These are phyloP conservation scores for Fonsecaea nubica DNA, from an alignment of 2,329 filamentous ascomycete genomes.

Conservation along the genomic window DNA sequence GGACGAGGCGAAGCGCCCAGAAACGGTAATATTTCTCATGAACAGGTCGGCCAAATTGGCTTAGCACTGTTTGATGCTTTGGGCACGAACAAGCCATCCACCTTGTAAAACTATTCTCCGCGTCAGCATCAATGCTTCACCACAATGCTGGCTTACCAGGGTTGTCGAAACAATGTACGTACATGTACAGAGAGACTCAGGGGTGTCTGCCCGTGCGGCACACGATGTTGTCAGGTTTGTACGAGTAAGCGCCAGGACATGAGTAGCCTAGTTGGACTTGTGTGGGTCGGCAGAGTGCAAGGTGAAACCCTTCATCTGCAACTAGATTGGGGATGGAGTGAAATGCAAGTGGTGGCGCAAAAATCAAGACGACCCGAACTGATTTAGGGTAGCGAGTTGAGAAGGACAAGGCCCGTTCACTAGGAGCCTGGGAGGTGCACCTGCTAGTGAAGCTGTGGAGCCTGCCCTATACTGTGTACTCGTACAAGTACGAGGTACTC, in stretches of 20 bases:
- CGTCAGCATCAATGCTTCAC: background rate
- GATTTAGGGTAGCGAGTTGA: conserved; percentile 3
- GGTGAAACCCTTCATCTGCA: conserved; percentile 3
- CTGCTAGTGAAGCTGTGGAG: background rate
- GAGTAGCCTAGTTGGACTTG: background rate
- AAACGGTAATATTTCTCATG: background rate
- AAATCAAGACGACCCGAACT: conserved; percentile 2
- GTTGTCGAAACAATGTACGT: background rate
- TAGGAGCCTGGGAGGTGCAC: background rate
- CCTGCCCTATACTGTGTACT: too few species aligned
- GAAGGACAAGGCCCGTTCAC: background rate
- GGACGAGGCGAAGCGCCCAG: conserved; percentile 2
- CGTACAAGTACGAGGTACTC: too few species aligned
- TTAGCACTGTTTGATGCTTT: background rate
- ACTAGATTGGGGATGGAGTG: background rate
- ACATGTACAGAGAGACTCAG: background rate
- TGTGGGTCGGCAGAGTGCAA: background rate
- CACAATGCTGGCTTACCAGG: background rate
- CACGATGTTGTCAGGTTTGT: background rate
- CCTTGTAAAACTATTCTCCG: background rate
- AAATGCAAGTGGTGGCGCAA: conserved; percentile 1
- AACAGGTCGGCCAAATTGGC: background rate
- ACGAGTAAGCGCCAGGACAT: background rate
- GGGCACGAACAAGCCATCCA: background rate
- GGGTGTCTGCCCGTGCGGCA: background rate